A percentile compares a stretch with the other conserved stretches of the same genome.
Evolutionary conservation across 2,329 filamentous ascomycete genomes (phyloP).

Genomic region (Hypoxylon sp.): DNA sequence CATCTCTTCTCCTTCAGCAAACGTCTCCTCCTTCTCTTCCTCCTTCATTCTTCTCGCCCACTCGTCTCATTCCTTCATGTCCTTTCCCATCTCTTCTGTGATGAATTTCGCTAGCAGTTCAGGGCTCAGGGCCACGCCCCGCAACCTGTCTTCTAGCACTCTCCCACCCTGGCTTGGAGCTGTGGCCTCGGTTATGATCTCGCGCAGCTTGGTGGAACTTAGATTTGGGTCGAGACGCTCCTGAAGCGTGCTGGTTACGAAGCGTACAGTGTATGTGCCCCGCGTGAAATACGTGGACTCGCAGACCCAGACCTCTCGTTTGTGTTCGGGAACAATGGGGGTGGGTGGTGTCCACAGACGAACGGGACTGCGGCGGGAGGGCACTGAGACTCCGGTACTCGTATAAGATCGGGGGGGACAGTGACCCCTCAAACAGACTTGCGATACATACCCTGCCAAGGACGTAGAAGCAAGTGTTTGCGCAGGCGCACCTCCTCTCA

Average conservation of each 20-base stretch:
- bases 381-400: too few species aligned
- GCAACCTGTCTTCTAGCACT: conserved; percentile 25
- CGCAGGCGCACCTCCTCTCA: neutral
- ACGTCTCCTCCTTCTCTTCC: neutral
- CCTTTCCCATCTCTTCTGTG: neutral
- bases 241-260: conserved; percentile 16
- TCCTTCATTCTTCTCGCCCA: neutral
- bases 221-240: conserved; percentile 36
- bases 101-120: conserved; percentile 29
- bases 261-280: conserved; percentile 8
- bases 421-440: neutral
- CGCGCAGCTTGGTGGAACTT: conserved; percentile 40
- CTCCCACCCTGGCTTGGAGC: neutral
- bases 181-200: conserved; percentile 17
- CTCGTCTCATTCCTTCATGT: neutral
- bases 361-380: too few species aligned
- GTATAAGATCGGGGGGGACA: too few species aligned
- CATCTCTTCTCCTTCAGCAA: neutral
- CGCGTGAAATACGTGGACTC: neutral
- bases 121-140: conserved; percentile 36
- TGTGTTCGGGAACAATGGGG: neutral
- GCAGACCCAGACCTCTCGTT: conserved; percentile 24
- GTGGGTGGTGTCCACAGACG: neutral
- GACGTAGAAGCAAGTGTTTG: neutral
- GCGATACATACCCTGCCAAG: too few species aligned